phyloP scores from a whole-genome alignment of 2,329 filamentous ascomycete species.

The Juglanconis sp. region DNA sequence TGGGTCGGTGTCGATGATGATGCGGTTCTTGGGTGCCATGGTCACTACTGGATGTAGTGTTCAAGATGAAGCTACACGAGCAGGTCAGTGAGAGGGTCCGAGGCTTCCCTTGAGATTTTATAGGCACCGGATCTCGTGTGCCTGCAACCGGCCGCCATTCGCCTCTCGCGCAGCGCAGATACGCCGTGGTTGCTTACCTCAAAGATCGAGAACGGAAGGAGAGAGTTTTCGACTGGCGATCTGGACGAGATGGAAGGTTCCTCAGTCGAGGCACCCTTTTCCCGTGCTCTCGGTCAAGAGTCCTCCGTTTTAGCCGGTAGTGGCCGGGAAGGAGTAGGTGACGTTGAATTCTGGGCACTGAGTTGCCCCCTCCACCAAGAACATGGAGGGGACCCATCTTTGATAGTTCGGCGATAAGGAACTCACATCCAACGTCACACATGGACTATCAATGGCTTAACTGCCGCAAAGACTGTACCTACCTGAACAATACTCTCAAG shows the following conservation, averaged over 20 bases:
- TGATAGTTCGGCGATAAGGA: slow-evolving; percentile 8
- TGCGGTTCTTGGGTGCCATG: slow-evolving; percentile 68
- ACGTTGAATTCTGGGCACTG: not conserved
- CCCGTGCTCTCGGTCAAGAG: not conserved
- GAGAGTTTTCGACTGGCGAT: not conserved
- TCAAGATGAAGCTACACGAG: not conserved
- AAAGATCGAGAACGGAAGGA: not conserved
- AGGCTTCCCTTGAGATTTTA: not conserved
- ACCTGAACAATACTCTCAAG: not conserved
- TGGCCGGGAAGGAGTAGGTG: not conserved
- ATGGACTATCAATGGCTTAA: slow-evolving; percentile 2
- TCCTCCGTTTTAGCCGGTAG: not conserved
- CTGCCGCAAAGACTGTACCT: not conserved
- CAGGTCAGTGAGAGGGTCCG: not conserved
- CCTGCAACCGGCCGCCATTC: not conserved
- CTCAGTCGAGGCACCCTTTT: not conserved
- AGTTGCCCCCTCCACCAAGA: not conserved
- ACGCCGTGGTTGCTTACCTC: not conserved
- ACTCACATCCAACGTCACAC: not conserved
- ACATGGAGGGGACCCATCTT: not conserved
- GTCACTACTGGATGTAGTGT: not conserved
- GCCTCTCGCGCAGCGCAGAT: not conserved
- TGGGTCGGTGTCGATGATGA: slow-evolving; percentile 97
- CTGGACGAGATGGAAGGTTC: not conserved
- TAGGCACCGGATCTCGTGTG: not conserved